Conservation (phyloP, 148 eudicot species). For the Heliosperma pusillum region DNA sequence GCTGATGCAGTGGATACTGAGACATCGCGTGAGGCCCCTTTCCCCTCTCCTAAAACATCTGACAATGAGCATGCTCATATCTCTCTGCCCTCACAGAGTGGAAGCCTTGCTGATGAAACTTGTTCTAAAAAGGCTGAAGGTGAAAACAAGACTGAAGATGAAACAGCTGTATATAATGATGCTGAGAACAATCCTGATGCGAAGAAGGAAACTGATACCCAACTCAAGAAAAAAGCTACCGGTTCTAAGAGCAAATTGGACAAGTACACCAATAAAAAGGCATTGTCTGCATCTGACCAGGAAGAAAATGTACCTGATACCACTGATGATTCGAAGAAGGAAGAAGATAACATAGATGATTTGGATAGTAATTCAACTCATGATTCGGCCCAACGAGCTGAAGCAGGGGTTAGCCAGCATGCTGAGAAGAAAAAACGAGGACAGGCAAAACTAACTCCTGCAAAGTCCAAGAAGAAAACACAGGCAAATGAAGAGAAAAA, state of each 20-base stretch:
- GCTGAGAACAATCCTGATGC: no score
- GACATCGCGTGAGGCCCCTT: constrained; percentile 25
- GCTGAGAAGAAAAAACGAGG: constrained; percentile 33
- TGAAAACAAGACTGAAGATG: constrained; percentile 41
- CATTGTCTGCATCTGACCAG: constrained; percentile 18
- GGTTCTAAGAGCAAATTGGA: constrained; percentile 28
- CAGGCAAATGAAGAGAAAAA: constrained; percentile 37
- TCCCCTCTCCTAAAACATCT: constrained; percentile 34
- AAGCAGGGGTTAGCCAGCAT: constrained; percentile 27
- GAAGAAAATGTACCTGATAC: constrained; percentile 32
- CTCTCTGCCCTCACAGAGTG: constrained; percentile 45
- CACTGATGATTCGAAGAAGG: constrained; percentile 31
- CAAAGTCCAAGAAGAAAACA: constrained; percentile 38
- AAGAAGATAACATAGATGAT: constrained; percentile 37
- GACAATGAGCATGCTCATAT: constrained; percentile 38
- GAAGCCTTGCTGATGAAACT: constrained; percentile 38
- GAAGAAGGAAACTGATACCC: constrained; percentile 31
- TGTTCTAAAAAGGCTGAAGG: constrained; percentile 26
- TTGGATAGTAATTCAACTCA: constrained; percentile 35
- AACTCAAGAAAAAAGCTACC: constrained; percentile 34
- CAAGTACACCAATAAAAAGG: no score
- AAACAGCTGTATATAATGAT: constrained; percentile 28
- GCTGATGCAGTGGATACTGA: constrained; percentile 30
- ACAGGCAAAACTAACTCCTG: constrained; percentile 31
- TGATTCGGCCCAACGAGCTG: constrained; percentile 35